Evolutionary conservation across 2,329 filamentous ascomycete species (phyloP).

Genomic region (Aspergillus pseudotamarii): DNA sequence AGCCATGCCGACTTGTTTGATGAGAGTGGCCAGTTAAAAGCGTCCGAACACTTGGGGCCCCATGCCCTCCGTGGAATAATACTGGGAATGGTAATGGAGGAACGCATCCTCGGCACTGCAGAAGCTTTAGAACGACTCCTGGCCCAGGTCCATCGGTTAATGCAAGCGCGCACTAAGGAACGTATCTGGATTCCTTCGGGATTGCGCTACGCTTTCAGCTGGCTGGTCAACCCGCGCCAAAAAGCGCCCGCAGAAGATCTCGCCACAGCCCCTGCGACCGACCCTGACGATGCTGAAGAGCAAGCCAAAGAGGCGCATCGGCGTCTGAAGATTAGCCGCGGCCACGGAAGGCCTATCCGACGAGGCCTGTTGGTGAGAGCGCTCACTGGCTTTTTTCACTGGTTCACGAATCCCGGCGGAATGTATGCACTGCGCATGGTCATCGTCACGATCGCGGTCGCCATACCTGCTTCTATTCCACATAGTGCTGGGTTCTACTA

Average conservation of each 20-base stretch:
- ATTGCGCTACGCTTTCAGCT: slow-evolving; percentile 42
- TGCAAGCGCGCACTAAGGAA: slow-evolving; percentile 37
- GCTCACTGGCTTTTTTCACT: slow-evolving; percentile 36
- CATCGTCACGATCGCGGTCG: slow-evolving; percentile 48
- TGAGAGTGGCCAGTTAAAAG: slow-evolving; percentile 26
- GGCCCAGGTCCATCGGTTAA: slow-evolving; percentile 39
- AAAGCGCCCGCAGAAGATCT: slow-evolving; percentile 24
- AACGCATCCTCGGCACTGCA: slow-evolving; percentile 36
- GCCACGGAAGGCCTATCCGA: slow-evolving; percentile 22
- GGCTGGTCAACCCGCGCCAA: slow-evolving; percentile 35
- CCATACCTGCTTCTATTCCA: slow-evolving; percentile 48
- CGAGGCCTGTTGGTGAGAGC: slow-evolving; percentile 28
- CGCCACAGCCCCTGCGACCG: slow-evolving; percentile 14
- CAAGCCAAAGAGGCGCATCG: slow-evolving; percentile 39
- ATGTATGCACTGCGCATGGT: slow-evolving; percentile 55
- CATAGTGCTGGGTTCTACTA: slow-evolving; percentile 54
- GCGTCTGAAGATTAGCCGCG: slow-evolving; percentile 40
- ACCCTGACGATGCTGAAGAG: slow-evolving; percentile 31
- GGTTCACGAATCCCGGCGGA: slow-evolving; percentile 47
- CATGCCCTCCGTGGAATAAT: slow-evolving; percentile 48
- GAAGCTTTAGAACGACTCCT: slow-evolving; percentile 30
- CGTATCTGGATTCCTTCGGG: slow-evolving; percentile 49
- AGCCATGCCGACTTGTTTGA: slow-evolving; percentile 19
- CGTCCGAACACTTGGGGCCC: slow-evolving; percentile 42
- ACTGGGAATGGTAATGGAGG: slow-evolving; percentile 51